Percentiles rank a stretch among this genome's conserved stretches.
Conservation (phyloP, 2,329 filamentous ascomycete species). For the Aureobasidium pullulans region DNA sequence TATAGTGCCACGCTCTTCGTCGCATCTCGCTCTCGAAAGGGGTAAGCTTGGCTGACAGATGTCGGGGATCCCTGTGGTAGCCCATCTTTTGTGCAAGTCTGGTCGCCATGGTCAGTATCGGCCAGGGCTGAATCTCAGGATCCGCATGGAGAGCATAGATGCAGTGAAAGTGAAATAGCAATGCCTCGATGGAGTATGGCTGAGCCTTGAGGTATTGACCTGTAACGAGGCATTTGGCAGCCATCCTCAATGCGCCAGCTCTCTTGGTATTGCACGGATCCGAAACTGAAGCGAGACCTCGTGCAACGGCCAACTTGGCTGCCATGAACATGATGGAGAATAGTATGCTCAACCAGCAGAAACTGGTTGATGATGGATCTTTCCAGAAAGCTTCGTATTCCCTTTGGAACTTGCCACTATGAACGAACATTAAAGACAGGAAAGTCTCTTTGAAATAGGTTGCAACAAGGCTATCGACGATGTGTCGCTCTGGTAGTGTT, state of each 20-base stretch:
- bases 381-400: constrained; percentile 13
- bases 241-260: not conserved
- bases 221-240: not conserved
- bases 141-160: not conserved
- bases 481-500: not conserved
- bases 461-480: not conserved
- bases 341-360: constrained; percentile 11
- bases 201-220: constrained; percentile 6
- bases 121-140: not conserved
- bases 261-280: not conserved
- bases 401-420: constrained; percentile 8
- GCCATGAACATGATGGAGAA: constrained; percentile 11
- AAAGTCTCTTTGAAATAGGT: not conserved
- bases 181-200: constrained; percentile 11
- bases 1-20: constrained; percentile 9
- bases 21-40: constrained; percentile 17
- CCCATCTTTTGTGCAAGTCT: constrained; percentile 14
- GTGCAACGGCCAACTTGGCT: not conserved
- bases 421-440: constrained; percentile 1
- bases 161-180: not conserved
- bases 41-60: constrained; percentile 5
- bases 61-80: constrained; percentile 14
- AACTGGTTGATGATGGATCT: not conserved
- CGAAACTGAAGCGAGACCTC: not conserved
- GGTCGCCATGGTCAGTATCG: constrained; percentile 1